Evolutionary conservation across 2,329 filamentous ascomycete species (phyloP).

Genomic region (Aspergillus hiratsukae): DNA sequence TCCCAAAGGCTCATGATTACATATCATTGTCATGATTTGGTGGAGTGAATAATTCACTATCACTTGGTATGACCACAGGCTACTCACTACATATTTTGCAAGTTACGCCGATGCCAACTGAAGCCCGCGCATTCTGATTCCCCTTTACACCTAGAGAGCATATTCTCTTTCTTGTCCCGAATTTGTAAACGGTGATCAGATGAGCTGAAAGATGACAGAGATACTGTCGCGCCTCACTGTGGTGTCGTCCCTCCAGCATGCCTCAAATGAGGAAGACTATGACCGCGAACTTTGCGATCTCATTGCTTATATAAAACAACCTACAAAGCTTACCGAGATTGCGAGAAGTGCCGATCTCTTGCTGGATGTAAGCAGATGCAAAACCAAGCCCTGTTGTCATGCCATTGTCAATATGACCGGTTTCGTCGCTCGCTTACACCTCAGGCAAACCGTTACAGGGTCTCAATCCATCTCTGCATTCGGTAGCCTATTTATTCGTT

Average conservation of each 20-base stretch:
- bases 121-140: neutral
- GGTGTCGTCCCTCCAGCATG: conserved; percentile 37
- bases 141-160: neutral
- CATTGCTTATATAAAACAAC: conserved; percentile 34
- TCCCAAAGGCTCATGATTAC: neutral
- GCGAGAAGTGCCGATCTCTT: conserved; percentile 28
- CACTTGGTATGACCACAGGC: too few species aligned
- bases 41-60: too few species aligned
- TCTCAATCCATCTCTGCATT: conserved; percentile 55
- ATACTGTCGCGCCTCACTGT: conserved; percentile 34
- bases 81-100: neutral
- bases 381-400: neutral
- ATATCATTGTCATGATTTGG: too few species aligned
- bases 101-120: neutral
- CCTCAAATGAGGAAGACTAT: conserved; percentile 35
- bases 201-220: conserved; percentile 19
- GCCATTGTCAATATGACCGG: neutral
- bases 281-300: conserved; percentile 41
- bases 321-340: conserved; percentile 27
- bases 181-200: neutral
- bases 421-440: neutral
- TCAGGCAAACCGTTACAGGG: conserved; percentile 17
- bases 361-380: conserved; percentile 28
- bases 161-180: neutral
- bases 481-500: conserved; percentile 55